Base-by-base conservation (phyloP, 441 rosid species). In the Manihot esculenta region DNA sequence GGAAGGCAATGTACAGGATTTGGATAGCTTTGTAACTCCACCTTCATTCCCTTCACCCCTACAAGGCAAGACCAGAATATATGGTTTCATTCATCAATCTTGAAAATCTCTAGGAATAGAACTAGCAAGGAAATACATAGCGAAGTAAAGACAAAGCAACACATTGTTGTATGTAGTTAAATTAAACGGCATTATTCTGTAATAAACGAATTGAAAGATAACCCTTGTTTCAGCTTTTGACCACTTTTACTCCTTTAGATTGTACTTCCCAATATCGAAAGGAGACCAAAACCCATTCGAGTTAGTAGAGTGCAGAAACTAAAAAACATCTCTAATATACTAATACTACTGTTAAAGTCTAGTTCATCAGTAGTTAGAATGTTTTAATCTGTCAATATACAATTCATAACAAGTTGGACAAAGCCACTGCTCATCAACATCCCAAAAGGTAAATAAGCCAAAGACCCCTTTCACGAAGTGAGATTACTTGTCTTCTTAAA, bases 11-110 rank as follows among this genome's bases (percentile, higher is more conserved):
- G 72, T 53, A 55, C 66, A 76, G 38, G 84, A 68, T 71, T 81
- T 86, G 68, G 72, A 56, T 71, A 44, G 57, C 56, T 42, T 62
- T 20, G 20, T 18, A 73, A 35, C 77, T 62, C 66, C 66, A 58
- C 64, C 79, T 45, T 69, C 76, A 56, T 30, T 66, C 60, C 23
- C 68, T 70, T 62, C 72, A 51, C 75, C 70, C 84, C 94, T 92
- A 68, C 66, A 54, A 14, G 64, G 20, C 47, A 68, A 15, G 41
- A 47, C 47, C 51, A 64, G 18, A 11, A 49, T 44, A 42, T 1
- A 17, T 41, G 38, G 58, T 30, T 72, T n/a, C 63, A 51, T 26
- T n/a, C 62, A 51, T 26, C 49, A 62, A 26, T 42, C 35, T 44
- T 42, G 26, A 21, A 48, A 47, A 66, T 63, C 51, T 53, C 53